Percentiles rank a stretch among this genome's conserved stretches.
Evolutionary conservation across 2,329 filamentous ascomycete species (phyloP).

Genomic region (Byssothecium circinans): DNA sequence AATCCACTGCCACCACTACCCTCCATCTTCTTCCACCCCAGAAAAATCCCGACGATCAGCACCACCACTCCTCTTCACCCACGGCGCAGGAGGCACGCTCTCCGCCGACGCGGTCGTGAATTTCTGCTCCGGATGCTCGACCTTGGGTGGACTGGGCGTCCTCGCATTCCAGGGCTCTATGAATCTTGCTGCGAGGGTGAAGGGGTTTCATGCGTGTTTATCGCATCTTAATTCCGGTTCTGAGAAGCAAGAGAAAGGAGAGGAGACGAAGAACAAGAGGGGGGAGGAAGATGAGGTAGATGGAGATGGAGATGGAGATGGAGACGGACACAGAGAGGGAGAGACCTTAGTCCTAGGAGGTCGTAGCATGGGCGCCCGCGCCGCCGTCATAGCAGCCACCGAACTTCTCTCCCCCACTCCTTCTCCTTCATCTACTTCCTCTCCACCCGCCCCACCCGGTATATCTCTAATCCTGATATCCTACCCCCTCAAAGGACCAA

Average conservation of each 20-base stretch:
- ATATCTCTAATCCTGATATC: too few species aligned
- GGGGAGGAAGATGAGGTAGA: not conserved
- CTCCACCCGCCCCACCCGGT: too few species aligned
- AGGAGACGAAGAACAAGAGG: not conserved
- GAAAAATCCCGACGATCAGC: too few species aligned
- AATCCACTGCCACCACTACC: conserved; percentile 24
- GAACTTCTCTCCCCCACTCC: conserved; percentile 36
- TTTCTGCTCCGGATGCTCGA: conserved; percentile 45
- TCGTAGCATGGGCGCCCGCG: conserved; percentile 49
- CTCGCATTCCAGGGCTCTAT: conserved; percentile 47
- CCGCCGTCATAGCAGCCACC: conserved; percentile 43
- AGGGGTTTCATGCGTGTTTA: conserved; percentile 43
- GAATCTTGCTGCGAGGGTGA: conserved; percentile 44
- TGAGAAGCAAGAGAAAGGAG: not conserved
- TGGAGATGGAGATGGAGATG: not conserved
- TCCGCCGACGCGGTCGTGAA: conserved; percentile 42
- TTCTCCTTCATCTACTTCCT: too few species aligned
- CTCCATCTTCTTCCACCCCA: not conserved
- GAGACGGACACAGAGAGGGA: too few species aligned
- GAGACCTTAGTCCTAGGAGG: conserved; percentile 45
- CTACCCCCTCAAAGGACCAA: conserved; percentile 45
- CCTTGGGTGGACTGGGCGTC: conserved; percentile 18
- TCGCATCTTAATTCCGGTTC: conserved; percentile 16
- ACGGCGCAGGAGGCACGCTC: conserved; percentile 50
- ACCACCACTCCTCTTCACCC: conserved; percentile 45